Evolutionary conservation across 2,329 filamentous ascomycete species (phyloP), one percentile per base, ranked within the genome.

Genomic region (Talaromyces sp.): DNA sequence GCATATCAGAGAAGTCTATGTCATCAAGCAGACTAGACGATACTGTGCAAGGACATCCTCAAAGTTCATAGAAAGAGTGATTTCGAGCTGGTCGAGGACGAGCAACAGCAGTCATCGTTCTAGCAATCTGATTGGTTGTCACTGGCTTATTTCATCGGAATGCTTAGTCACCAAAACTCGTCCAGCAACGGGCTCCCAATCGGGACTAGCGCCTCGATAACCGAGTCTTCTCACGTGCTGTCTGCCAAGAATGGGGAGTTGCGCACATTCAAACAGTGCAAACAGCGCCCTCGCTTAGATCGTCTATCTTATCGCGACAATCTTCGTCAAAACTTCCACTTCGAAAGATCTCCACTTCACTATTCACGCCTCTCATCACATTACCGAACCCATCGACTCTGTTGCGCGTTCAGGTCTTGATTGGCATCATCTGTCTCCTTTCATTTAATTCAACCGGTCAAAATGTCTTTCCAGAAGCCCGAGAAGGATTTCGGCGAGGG

Each of bases 401-500:
- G 56, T 59, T 45, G 56, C 33, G 79, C 84, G 87, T 90, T 90
- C 89, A 90, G 91, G 90, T 93, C 90, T 86, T 92, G 90, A 91
- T 87, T 89, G 87, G 81, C 78, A 66, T 74, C 73, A 71, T 62
- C 64, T 33, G 41, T 22, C 63, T 67, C 68, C 74, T 67, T 72
- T 68, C 68, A 76, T 75, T 78, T 70, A 39, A 25, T 33, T 15
- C 31, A 45, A 35, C 22, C 19, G 10, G 9, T 78, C 83, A 90
- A 83, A 72, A 96, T 96, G 92, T 95, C 92, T 84, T 95, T 91
- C 89, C 87, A 96, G 84, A 96, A 97, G 89, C 85, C 86, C 79
- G 93, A 97, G 83, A 97, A 97, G 89, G 90, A 93, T 78, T 90
- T 92, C 83, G 90, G 87, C 85, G 93, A 97, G 81, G 89, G 89